Base-by-base conservation (phyloP, 2,329 filamentous ascomycete species). In the Cladosporium oxysporum region DNA sequence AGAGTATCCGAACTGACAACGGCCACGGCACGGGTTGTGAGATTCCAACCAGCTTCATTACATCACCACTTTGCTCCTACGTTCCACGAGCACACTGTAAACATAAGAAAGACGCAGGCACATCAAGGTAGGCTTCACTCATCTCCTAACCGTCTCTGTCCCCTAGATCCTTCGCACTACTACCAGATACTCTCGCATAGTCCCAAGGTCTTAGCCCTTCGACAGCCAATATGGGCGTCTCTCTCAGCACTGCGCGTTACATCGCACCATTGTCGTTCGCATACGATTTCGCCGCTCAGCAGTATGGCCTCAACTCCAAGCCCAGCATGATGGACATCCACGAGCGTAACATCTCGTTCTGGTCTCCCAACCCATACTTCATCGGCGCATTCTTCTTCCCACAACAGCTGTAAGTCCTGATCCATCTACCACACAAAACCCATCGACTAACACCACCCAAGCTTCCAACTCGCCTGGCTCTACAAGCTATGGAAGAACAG, bases 271-370 rank as follows among this genome's bases (percentile, higher is more conserved):
- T 80, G 18, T 84, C 84, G 26, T 88, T 87, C 75, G 60, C 79
- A 21, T 82, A 84, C 74, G 83, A 88, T 76, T 87, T 88, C 70
- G 83, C 82, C 3, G 81, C 83, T 1, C 85, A 88, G 73, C 83
- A 85, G 72, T 87, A 88, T 75, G 86, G 85, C 73, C 83, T 88
- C 74, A 79, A 85, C 35, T 82, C 81, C 41, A 78, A 74, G 0
- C 85, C 85, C 0, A 87, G 83, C 68, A 88, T 88, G 86, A 83
- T 86, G 69, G 82, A 87, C 59, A 79, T 87, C 35, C 85, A 88
- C 72, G 82, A 87, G 70, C 76, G 76, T 35, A 86, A 88, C 71
- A 76, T 87, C 6, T 85, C 84, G 1, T 87, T 87, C 72, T 88
- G 84, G 78, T 83, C 80, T 1, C 85, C 85, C 0, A 83, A 87